Conservation (phyloP, 2,329 filamentous ascomycete species). For the Botrytis paeoniae region DNA sequence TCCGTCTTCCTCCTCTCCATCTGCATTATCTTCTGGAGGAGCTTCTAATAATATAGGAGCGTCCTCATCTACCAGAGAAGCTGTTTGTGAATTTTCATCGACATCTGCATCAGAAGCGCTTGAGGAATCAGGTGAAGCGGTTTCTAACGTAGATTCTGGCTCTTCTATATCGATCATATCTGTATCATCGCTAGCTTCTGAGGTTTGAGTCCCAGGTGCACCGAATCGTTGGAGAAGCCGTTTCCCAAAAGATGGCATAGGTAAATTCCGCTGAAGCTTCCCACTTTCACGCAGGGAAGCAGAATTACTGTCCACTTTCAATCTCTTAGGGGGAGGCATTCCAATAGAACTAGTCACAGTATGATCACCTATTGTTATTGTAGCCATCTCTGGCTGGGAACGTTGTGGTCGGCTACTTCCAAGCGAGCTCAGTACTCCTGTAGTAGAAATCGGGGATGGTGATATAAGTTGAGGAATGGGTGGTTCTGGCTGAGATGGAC, state of each 20-base stretch:
- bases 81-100: conserved; percentile 21
- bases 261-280: neutral
- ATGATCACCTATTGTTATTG: conserved; percentile 38
- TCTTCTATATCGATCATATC: conserved; percentile 29
- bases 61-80: conserved; percentile 18
- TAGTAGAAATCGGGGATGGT: conserved; percentile 28
- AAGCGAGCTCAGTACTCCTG: conserved; percentile 31
- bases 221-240: conserved; percentile 35
- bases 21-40: neutral
- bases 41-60: neutral
- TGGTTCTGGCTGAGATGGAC: conserved; percentile 20
- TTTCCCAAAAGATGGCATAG: conserved; percentile 34
- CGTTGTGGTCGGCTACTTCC: conserved; percentile 26
- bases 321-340: conserved; percentile 30
- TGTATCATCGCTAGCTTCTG: conserved; percentile 25
- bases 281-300: conserved; percentile 15
- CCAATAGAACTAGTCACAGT: conserved; percentile 37
- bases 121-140: conserved; percentile 22
- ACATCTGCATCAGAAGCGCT: conserved; percentile 15
- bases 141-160: conserved; percentile 21
- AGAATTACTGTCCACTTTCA: conserved; percentile 21
- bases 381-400: conserved; percentile 34
- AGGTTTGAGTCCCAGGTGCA: conserved; percentile 29
- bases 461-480: conserved; percentile 32
- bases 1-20: conserved; percentile 25